These are phyloP conservation scores for Colletotrichum shisoi DNA, from an alignment of 2,329 filamentous ascomycete species.

Conservation along the genomic window DNA sequence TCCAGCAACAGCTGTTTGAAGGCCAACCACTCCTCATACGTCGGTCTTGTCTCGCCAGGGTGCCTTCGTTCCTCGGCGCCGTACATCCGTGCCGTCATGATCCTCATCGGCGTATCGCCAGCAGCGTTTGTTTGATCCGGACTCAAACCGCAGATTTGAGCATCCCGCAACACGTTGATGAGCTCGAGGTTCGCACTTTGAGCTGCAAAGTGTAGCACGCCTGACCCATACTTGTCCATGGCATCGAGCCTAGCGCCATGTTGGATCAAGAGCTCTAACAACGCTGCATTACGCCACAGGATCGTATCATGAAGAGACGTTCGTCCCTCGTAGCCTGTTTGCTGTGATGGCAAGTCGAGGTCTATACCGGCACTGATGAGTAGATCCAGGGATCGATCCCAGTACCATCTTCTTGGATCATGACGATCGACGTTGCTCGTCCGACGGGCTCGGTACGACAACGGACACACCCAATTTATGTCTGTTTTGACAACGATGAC, in stretches of 20 bases:
- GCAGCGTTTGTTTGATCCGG: constrained; percentile 9
- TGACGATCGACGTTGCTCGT: constrained; percentile 13
- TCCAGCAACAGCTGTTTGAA: constrained; percentile 22
- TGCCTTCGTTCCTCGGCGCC: constrained; percentile 1
- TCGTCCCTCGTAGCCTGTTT: constrained; percentile 4
- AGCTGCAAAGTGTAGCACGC: constrained; percentile 7
- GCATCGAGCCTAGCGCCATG: constrained; percentile 9
- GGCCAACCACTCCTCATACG: constrained; percentile 9
- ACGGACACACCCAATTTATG: constrained; percentile 9
- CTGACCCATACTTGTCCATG: constrained; percentile 5
- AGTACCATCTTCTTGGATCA: constrained; percentile 12
- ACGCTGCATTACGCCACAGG: constrained; percentile 12
- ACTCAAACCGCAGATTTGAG: constrained; percentile 2
- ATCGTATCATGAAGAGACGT: constrained; percentile 23
- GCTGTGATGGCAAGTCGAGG: constrained; percentile 13
- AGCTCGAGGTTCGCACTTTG: constrained; percentile 10
- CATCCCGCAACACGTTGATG: constrained; percentile 18
- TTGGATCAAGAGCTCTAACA: constrained; percentile 19
- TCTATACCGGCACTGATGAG: constrained; percentile 18
- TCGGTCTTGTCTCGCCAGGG: constrained; percentile 15
- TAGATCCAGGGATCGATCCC: constrained; percentile 16
- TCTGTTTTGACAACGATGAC: background rate
- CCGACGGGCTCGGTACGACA: constrained; percentile 12
- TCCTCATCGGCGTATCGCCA: constrained; percentile 27
- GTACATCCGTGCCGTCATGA: constrained; percentile 16